These are phyloP conservation scores for Retiboletus flavoniger DNA, from an alignment of 1,284 basidiomycete genomes.

Conservation along the genomic window DNA sequence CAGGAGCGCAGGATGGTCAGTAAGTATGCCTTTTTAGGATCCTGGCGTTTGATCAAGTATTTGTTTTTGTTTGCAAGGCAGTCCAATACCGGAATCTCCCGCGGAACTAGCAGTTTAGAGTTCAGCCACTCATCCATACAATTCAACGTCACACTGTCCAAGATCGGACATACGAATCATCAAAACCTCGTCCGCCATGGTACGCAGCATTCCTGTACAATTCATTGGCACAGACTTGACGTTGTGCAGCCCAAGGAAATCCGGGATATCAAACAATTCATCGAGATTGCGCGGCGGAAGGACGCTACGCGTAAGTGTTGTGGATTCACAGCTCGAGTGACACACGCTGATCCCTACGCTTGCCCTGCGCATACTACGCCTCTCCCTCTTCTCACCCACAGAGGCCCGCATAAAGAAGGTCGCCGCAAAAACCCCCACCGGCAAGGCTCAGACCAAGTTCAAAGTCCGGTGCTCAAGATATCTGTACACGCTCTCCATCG, in stretches of 20 bases:
- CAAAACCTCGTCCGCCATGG: constrained; percentile 24
- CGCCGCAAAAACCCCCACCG: constrained; percentile 62
- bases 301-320: constrained; percentile 67
- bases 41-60: too few relatives aligned
- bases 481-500: constrained; percentile 95
- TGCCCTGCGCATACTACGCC: too few relatives aligned
- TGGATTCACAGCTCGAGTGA: constrained; percentile 18
- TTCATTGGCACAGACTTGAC: constrained; percentile 3
- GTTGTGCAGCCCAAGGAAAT: constrained; percentile 88
- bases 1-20: too few relatives aligned
- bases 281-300: constrained; percentile 92
- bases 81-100: constrained; percentile 16
- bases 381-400: constrained; percentile 30
- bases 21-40: too few relatives aligned
- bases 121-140: constrained; percentile 30
- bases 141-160: not conserved
- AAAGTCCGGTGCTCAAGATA: constrained; percentile 98
- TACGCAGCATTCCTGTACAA: constrained; percentile 6
- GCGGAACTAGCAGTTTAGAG: constrained; percentile 32
- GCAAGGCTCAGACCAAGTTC: constrained; percentile 93
- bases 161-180: not conserved
- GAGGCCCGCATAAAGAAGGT: constrained; percentile 98
- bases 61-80: too few relatives aligned
- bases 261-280: constrained; percentile 98
- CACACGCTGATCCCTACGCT: not conserved